Conservation (phyloP, 73 alveolate species). For the Paraurostyla sp. region DNA sequence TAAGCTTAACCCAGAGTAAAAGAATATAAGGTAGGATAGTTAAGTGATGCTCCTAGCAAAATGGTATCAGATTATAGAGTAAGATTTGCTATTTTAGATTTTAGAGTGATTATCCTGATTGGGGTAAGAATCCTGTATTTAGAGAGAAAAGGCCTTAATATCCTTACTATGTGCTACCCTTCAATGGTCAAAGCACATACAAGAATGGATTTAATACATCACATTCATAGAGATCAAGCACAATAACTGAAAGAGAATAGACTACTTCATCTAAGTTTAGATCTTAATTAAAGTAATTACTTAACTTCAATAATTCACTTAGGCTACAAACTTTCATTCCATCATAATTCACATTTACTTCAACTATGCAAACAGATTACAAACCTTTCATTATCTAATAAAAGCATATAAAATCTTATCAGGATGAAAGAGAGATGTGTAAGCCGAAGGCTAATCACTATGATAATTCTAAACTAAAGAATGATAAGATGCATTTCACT, state of each 20-base stretch:
- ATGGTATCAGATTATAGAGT: conserved; percentile 1
- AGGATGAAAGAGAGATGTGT: conserved; percentile 10
- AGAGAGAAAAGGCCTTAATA: conserved; percentile 50
- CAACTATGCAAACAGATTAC: conserved; percentile 13
- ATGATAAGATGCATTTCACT: neutral
- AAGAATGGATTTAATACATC: conserved; percentile 1
- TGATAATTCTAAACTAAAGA: neutral
- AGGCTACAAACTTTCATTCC: conserved; percentile 14
- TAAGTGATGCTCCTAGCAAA: neutral
- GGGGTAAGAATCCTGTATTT: conserved; percentile 54
- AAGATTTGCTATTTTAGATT: neutral
- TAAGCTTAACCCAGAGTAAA: neutral
- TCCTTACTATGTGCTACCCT: conserved; percentile 48
- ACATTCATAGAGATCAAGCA: neutral
- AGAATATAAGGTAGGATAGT: neutral
- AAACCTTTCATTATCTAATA: neutral
- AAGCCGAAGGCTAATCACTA: conserved; percentile 33
- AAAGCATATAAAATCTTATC: neutral
- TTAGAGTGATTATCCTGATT: conserved; percentile 42
- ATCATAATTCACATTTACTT: neutral
- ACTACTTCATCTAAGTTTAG: neutral
- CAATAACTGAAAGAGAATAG: neutral
- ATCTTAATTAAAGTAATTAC: neutral
- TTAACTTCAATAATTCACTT: neutral
- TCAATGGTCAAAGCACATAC: conserved; percentile 47